These are phyloP conservation scores for Sporisorium exsertum DNA, from an alignment of 1,284 basidiomycete genomes.

Conservation along the genomic window DNA sequence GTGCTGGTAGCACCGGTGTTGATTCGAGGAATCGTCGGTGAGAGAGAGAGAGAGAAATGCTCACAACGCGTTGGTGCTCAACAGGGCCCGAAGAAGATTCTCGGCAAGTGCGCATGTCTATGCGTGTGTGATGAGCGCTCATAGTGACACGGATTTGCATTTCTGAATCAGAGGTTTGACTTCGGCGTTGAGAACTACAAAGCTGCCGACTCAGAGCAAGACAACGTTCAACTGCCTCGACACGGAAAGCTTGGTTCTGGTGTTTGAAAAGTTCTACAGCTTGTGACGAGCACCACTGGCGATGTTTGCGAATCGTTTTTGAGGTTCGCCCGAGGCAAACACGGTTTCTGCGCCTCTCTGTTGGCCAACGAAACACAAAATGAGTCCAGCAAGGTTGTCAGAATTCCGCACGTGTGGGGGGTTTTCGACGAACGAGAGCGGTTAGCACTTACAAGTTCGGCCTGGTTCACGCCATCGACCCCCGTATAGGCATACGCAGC, in stretches of 20 bases:
- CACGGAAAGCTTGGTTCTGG: neutral
- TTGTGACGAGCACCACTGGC: constrained; percentile 55
- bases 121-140: neutral
- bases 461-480: constrained; percentile 45
- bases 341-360: constrained; percentile 53
- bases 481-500: constrained; percentile 46
- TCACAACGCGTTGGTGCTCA: neutral
- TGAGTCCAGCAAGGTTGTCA: neutral
- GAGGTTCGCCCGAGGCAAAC: constrained; percentile 46
- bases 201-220: neutral
- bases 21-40: constrained; percentile 52
- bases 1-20: constrained; percentile 43
- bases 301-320: constrained; percentile 41
- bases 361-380: neutral
- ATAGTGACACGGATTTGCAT: no score
- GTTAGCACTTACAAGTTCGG: constrained; percentile 46
- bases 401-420: neutral
- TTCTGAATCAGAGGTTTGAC: no score
- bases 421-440: neutral
- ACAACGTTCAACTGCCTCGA: no score
- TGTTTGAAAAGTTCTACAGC: constrained; percentile 16
- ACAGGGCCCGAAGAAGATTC: neutral
- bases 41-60: neutral
- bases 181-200: no score
- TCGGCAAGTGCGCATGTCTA: constrained; percentile 2